Percentiles rank a stretch among this genome's conserved stretches.
Conservation (phyloP, 805 yeast genomes). For the Candida glaebosa region DNA sequence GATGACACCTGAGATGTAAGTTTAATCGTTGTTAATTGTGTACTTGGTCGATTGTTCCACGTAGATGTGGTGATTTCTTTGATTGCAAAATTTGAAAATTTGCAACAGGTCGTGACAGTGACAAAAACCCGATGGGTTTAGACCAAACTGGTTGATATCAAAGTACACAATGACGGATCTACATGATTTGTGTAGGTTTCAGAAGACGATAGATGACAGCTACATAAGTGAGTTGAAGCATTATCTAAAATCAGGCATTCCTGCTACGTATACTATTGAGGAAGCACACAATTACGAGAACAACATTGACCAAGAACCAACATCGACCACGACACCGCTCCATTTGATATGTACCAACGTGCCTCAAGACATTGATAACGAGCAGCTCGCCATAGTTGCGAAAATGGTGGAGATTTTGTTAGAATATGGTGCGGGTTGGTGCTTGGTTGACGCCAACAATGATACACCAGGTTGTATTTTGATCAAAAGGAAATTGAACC, state of each 20-base stretch:
- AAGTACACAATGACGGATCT: constrained; percentile 60
- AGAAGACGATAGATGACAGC: constrained; percentile 48
- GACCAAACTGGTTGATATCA: too few relatives aligned
- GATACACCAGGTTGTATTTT: constrained; percentile 87
- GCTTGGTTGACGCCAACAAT: constrained; percentile 63
- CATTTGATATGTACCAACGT: constrained; percentile 63
- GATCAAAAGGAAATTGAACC: constrained; percentile 44
- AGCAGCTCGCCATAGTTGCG: constrained; percentile 39
- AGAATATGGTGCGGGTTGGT: constrained; percentile 92
- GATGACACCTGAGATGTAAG: too few relatives aligned
- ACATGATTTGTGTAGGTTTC: constrained; percentile 58
- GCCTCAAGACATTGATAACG: constrained; percentile 44
- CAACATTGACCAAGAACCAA: constrained; percentile 32
- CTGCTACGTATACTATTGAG: constrained; percentile 79
- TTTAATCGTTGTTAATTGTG: too few relatives aligned
- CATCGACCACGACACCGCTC: constrained; percentile 75
- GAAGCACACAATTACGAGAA: constrained; percentile 61
- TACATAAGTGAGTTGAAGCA: constrained; percentile 45
- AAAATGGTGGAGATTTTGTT: constrained; percentile 64
- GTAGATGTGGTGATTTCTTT: background rate
- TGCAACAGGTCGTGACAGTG: background rate
- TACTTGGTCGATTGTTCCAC: too few relatives aligned
- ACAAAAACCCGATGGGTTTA: background rate
- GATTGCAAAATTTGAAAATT: too few relatives aligned
- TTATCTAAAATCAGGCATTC: constrained; percentile 62